Evolutionary conservation across 2,329 filamentous ascomycete species (phyloP), one percentile per base, ranked within the genome.

Genomic region (Chalaropsis thielavioides): DNA sequence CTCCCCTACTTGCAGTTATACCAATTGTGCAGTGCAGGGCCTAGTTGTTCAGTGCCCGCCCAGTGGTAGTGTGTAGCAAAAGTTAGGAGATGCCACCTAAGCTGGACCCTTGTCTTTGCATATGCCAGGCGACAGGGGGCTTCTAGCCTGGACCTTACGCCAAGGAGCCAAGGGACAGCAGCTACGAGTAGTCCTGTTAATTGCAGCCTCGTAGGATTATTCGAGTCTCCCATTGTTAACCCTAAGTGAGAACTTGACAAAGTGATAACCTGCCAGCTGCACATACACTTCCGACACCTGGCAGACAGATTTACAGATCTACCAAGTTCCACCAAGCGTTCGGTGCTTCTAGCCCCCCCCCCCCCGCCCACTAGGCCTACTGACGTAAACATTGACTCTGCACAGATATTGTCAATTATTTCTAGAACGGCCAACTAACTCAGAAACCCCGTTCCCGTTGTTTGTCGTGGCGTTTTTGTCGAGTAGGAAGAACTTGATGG

Each of bases 71-170:
- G 13, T 27, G 24, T 7, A 51, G 10, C 22, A 24, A 51, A 22
- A 51, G 22, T 17, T 22, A 31, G 43, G 56, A 65, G 58, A 61
- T 65, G 58, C 63, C 63, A 56, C 56, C 56, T 65, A 61, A 61
- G 63, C 58, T 41, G 19, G 59, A 61, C 59, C 59, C 38, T 61
- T 41, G 38, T 44, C 38, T 24, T 22, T 27, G 19, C 38, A 61
- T 43, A n/a, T 44, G 38, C 24, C 41, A 41, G 58, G 22, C n/a
- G 4, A 61, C 40, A 41, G 58, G 58, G 46, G 46, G 19, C 35
- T 10, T 38, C 35, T 38, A 38, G 35, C 6, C 35, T 38, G 35
- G 3, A 7, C 31, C 31, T 7, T n/a, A n/a, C n/a, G n/a, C n/a
- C n/a, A n/a, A n/a, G n/a, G 10, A n/a, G 43, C 43, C 11, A 49